These are phyloP conservation scores for Tricholoma matsutake DNA, from an alignment of 768 basidiomycete species.

Conservation along the genomic window DNA sequence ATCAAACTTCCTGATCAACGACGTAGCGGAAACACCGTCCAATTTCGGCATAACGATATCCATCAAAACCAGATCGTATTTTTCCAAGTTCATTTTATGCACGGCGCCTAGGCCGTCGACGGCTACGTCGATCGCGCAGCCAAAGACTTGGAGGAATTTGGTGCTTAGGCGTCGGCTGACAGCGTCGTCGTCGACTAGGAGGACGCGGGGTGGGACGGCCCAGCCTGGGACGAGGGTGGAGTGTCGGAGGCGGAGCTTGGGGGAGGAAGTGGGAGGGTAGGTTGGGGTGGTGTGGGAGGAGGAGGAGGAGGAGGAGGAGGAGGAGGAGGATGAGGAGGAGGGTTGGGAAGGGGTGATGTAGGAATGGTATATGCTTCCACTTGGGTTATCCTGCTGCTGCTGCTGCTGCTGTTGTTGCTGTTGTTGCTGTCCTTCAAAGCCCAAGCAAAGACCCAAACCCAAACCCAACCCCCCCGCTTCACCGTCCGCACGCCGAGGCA, in stretches of 20 bases:
- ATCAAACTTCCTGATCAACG: slow-evolving; percentile 92
- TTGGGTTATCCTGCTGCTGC: too few relatives aligned
- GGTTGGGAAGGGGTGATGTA: too few relatives aligned
- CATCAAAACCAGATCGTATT: slow-evolving; percentile 96
- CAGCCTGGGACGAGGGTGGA: slow-evolving; percentile 86
- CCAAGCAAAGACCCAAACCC: slow-evolving; percentile 18
- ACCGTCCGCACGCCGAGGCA: slow-evolving; percentile 45
- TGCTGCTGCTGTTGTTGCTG: too few relatives aligned
- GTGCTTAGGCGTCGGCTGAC: slow-evolving; percentile 85
- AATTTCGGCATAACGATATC: slow-evolving; percentile 95
- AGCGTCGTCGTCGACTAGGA: slow-evolving; percentile 94
- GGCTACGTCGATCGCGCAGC: slow-evolving; percentile 91
- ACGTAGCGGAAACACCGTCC: slow-evolving; percentile 88
- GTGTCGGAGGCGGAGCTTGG: slow-evolving; percentile 63
- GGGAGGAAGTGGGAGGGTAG: background rate
- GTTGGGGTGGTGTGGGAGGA: background rate
- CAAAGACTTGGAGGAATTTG: slow-evolving; percentile 95
- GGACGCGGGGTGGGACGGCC: slow-evolving; percentile 86
- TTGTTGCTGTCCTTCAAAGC: too few relatives aligned
- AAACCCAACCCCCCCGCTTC: slow-evolving; percentile 16
- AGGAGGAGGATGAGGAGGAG: slow-evolving; percentile 11
- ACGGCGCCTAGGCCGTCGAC: slow-evolving; percentile 92
- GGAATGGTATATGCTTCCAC: too few relatives aligned
- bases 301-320: slow-evolving; percentile 3
- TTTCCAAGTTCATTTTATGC: slow-evolving; percentile 93